phyloP scores from a whole-genome alignment of 805 yeast genomes.

The Metschnikowia cerradonensis region DNA sequence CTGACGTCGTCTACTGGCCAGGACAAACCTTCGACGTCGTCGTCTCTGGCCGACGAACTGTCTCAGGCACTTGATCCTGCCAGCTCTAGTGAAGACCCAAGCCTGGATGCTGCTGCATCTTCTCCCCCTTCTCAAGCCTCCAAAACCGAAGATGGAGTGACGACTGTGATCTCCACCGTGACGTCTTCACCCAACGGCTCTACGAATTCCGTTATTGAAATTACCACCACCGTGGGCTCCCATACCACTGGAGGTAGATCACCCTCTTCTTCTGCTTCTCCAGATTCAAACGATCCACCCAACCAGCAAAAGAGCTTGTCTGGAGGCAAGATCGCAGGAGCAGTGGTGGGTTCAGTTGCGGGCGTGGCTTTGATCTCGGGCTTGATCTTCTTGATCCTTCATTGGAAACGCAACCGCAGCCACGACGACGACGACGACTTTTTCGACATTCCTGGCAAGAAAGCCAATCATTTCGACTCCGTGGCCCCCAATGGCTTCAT shows the following conservation, averaged over 20 bases:
- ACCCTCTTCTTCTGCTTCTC: slow-evolving; percentile 5
- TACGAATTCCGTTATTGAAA: slow-evolving; percentile 18
- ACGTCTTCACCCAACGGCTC: slow-evolving; percentile 13
- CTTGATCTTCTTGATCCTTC: slow-evolving; percentile 35
- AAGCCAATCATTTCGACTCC: slow-evolving; percentile 24
- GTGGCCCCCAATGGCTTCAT: slow-evolving; percentile 24
- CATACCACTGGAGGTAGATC: slow-evolving; percentile 6
- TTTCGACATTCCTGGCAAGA: slow-evolving; percentile 12
- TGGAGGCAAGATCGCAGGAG: slow-evolving; percentile 41
- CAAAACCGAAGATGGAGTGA: slow-evolving; percentile 10
- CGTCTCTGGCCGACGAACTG: background rate
- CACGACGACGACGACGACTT: slow-evolving; percentile 39
- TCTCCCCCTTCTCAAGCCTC: slow-evolving; percentile 2
- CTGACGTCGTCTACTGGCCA: background rate
- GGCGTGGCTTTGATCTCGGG: slow-evolving; percentile 33
- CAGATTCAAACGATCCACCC: slow-evolving; percentile 10
- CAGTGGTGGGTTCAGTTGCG: slow-evolving; percentile 38
- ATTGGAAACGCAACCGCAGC: slow-evolving; percentile 35
- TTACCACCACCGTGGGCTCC: slow-evolving; percentile 20
- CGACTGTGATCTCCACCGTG: slow-evolving; percentile 21
- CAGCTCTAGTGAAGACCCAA: background rate
- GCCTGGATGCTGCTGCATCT: background rate
- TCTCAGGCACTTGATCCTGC: background rate
- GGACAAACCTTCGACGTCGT: background rate
- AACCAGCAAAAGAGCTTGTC: slow-evolving; percentile 19